phyloP scores from a whole-genome alignment of 108 stramenopile genomes.

The Cyclotella distinguenda region DNA sequence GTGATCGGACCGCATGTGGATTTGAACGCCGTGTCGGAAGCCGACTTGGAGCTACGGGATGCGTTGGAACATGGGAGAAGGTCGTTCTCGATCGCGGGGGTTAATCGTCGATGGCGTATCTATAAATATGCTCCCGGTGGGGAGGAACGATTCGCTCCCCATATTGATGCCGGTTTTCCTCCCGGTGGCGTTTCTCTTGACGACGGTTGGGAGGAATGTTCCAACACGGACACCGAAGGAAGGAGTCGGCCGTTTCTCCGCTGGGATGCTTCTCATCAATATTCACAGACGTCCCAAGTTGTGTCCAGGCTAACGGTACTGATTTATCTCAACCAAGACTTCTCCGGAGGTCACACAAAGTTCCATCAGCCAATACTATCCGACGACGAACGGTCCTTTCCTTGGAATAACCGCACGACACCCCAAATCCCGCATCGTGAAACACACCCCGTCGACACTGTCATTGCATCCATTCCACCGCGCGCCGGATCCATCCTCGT shows the following conservation, averaged over 20 bases:
- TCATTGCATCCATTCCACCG: constrained; percentile 74
- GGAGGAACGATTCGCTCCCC: constrained; percentile 75
- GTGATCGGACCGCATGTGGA: constrained; percentile 63
- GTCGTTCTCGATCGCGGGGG: constrained; percentile 48
- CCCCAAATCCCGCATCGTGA: neutral
- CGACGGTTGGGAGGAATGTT: constrained; percentile 23
- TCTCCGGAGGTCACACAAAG: constrained; percentile 83
- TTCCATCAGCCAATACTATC: constrained; percentile 65
- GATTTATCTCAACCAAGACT: constrained; percentile 88
- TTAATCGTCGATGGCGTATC: constrained; percentile 78
- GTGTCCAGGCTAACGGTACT: constrained; percentile 79
- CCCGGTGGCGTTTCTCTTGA: constrained; percentile 70
- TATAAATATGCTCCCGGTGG: constrained; percentile 70
- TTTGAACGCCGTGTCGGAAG: constrained; percentile 46
- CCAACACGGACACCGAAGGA: neutral
- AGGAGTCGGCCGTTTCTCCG: constrained; percentile 10
- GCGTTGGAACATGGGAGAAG: neutral
- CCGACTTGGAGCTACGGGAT: constrained; percentile 17
- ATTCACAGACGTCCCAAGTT: constrained; percentile 38
- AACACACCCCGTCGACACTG: neutral
- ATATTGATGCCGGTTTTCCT: constrained; percentile 89
- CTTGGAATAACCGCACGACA: constrained; percentile 9
- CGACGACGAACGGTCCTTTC: constrained; percentile 13
- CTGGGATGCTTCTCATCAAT: constrained; percentile 49
- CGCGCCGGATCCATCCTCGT: constrained; percentile 66